Conservation (phyloP, 495 filamentous ascomycete genomes). For the Aspergillus saccharolyticus region DNA sequence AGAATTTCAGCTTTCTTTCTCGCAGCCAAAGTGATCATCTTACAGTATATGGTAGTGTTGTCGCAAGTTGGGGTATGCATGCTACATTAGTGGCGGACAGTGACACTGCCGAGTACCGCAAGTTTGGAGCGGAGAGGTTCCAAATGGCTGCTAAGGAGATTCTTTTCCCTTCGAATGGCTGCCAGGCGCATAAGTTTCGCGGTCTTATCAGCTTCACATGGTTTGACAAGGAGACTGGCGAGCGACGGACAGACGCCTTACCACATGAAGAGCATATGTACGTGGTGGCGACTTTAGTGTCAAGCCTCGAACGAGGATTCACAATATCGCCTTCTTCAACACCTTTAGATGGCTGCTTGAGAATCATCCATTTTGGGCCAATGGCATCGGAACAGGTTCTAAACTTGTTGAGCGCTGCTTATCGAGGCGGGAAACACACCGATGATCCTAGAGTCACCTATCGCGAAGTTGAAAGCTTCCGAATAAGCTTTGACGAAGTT, state of each 20-base stretch:
- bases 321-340: constrained; percentile 65
- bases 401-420: constrained; percentile 71
- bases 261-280: constrained; percentile 57
- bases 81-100: constrained; percentile 82
- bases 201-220: constrained; percentile 49
- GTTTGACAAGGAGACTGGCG: constrained; percentile 16
- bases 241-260: constrained; percentile 27
- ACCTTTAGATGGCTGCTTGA: constrained; percentile 61
- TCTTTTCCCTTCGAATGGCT: constrained; percentile 54
- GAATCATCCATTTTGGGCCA: constrained; percentile 69
- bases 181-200: constrained; percentile 61
- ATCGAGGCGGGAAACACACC: constrained; percentile 68
- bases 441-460: constrained; percentile 58
- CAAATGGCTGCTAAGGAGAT: constrained; percentile 74
- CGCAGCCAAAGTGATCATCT: constrained; percentile 20
- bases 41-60: constrained; percentile 68
- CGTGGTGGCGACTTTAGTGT: constrained; percentile 66
- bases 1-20: constrained; percentile 10
- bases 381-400: constrained; percentile 58
- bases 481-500: constrained; percentile 59
- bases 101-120: constrained; percentile 72
- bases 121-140: constrained; percentile 70
- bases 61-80: constrained; percentile 84
- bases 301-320: constrained; percentile 75
- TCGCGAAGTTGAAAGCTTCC: constrained; percentile 54